Conservation (phyloP, 192 early-diverging fungal species). For the Glomus cerebriforme region DNA sequence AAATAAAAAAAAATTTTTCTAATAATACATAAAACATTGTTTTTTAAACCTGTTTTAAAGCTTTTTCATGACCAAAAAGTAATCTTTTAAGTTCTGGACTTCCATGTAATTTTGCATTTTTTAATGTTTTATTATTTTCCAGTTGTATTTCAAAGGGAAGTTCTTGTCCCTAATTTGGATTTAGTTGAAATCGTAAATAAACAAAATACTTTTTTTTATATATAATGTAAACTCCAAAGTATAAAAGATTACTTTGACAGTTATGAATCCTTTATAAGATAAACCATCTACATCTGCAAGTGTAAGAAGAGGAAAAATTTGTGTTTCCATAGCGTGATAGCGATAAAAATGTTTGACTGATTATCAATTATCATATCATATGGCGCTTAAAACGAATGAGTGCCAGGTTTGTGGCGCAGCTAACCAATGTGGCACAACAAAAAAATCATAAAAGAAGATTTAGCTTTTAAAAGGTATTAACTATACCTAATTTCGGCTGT, state of each 20-base stretch:
- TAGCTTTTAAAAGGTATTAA: too few relatives aligned
- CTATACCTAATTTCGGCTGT: too few relatives aligned
- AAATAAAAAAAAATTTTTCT: neutral
- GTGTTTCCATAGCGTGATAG: neutral
- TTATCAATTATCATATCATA: too few relatives aligned
- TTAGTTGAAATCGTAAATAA: too few relatives aligned
- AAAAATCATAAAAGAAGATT: too few relatives aligned
- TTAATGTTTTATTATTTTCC: slow-evolving; percentile 9
- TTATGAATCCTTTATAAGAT: slow-evolving; percentile 33
- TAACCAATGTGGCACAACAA: too few relatives aligned
- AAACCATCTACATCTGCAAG: slow-evolving; percentile 26
- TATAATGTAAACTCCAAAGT: neutral
- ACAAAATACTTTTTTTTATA: neutral
- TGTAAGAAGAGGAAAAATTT: slow-evolving; percentile 17
- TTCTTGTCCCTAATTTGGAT: neutral
- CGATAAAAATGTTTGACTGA: too few relatives aligned
- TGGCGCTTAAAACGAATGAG: too few relatives aligned
- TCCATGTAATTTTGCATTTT: slow-evolving; percentile 23
- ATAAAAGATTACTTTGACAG: slow-evolving; percentile 21
- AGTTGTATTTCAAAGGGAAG: slow-evolving; percentile 14
- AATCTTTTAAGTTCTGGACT: slow-evolving; percentile 29
- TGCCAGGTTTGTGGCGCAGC: too few relatives aligned
- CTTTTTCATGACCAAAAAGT: slow-evolving; percentile 14
- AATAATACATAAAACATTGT: slow-evolving; percentile 17
- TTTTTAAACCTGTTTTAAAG: slow-evolving; percentile 4